Conservation (phyloP, 108 stramenopile genomes). For the Skeletonema tropicum region DNA sequence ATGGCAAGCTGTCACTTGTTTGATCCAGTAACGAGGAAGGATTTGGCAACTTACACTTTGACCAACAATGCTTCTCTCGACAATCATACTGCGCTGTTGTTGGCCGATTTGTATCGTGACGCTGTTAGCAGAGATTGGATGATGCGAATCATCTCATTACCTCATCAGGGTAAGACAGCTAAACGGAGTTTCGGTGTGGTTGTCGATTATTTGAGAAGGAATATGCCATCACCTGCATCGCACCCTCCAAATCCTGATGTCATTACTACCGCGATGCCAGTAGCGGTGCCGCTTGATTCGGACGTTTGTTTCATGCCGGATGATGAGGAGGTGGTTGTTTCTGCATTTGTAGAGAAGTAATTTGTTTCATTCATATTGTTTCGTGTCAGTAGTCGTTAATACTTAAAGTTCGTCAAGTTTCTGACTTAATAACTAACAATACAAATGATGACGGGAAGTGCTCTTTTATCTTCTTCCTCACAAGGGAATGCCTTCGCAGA, state of each 20-base stretch:
- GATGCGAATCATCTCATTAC: conserved; percentile 41
- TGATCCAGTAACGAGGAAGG: conserved; percentile 38
- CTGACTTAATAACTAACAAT: no score
- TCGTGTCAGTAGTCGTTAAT: background rate
- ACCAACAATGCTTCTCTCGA: conserved; percentile 41
- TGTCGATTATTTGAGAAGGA: conserved; percentile 19
- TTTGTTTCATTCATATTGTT: background rate
- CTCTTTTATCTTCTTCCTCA: no score
- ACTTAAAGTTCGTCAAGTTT: background rate
- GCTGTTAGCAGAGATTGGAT: conserved; percentile 32
- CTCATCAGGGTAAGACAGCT: conserved; percentile 40
- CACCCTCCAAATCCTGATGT: conserved; percentile 17
- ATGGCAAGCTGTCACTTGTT: conserved; percentile 55
- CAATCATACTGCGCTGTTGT: conserved; percentile 41
- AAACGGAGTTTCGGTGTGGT: background rate
- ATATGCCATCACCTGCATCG: conserved; percentile 2
- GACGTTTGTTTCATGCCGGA: conserved; percentile 8
- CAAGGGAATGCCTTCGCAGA: no score
- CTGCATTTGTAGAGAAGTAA: background rate
- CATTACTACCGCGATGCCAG: conserved; percentile 25
- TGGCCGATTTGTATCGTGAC: conserved; percentile 51
- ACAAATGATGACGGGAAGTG: no score
- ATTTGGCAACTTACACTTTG: conserved; percentile 51
- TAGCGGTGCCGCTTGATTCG: conserved; percentile 10
- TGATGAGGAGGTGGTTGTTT: background rate